Conservation (phyloP, 2,329 filamentous ascomycete genomes). For the Mycosphaerella arachidis region DNA sequence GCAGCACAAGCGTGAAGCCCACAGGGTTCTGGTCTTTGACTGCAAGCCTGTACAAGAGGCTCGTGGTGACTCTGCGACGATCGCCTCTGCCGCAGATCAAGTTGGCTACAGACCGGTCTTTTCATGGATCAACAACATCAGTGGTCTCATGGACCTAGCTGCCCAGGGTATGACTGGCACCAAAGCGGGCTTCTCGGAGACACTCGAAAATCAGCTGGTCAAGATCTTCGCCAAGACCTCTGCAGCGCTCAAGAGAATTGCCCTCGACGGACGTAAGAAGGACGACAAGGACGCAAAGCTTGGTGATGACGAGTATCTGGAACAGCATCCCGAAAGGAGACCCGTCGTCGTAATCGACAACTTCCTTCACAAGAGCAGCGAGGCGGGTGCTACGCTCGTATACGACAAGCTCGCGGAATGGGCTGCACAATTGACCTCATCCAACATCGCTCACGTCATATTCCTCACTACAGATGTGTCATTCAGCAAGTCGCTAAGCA, state of each 20-base stretch:
- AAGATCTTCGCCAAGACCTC: slow-evolving; percentile 87
- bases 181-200: slow-evolving; percentile 92
- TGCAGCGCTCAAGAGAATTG: slow-evolving; percentile 71
- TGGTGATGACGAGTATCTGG: slow-evolving; percentile 79
- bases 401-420: slow-evolving; percentile 67
- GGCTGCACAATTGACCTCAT: slow-evolving; percentile 76
- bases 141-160: slow-evolving; percentile 85
- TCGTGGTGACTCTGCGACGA: slow-evolving; percentile 78
- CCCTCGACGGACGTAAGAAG: slow-evolving; percentile 64
- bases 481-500: slow-evolving; percentile 80
- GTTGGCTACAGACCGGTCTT: slow-evolving; percentile 93
- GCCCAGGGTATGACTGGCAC: slow-evolving; percentile 91
- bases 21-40: slow-evolving; percentile 78
- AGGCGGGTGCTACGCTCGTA: slow-evolving; percentile 40
- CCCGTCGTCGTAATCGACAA: slow-evolving; percentile 88
- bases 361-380: slow-evolving; percentile 66
- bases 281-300: slow-evolving; percentile 68
- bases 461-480: slow-evolving; percentile 88
- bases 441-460: slow-evolving; percentile 88
- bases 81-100: slow-evolving; percentile 71
- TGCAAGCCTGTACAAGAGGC: slow-evolving; percentile 92
- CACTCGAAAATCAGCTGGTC: slow-evolving; percentile 77
- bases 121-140: slow-evolving; percentile 93
- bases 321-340: slow-evolving; percentile 78
- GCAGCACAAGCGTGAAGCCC: slow-evolving; percentile 54